phyloP scores from a whole-genome alignment of 2,329 filamentous ascomycete species.

The Microcyclospora pomicola region DNA sequence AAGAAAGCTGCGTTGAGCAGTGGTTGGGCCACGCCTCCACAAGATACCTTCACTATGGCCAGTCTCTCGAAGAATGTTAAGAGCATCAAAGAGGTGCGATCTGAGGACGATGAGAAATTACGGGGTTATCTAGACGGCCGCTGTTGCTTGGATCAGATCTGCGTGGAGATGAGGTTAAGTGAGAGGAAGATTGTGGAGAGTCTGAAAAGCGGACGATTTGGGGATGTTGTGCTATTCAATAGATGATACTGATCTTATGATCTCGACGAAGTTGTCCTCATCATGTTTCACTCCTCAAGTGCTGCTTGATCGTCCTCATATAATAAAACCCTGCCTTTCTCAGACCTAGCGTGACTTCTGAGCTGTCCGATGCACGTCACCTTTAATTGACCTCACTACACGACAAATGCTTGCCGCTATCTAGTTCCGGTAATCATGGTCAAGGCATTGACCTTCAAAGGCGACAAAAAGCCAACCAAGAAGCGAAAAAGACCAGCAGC shows the following conservation, averaged over 20 bases:
- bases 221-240: conserved; percentile 20
- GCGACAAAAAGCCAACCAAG: conserved; percentile 76
- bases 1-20: conserved; percentile 19
- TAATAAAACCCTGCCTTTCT: no score
- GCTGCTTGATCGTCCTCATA: no score
- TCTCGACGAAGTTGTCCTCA: no score
- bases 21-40: conserved; percentile 19
- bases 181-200: conserved; percentile 58
- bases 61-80: conserved; percentile 21
- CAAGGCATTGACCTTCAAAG: conserved; percentile 87
- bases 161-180: conserved; percentile 57
- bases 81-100: conserved; percentile 6
- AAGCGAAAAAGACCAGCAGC: conserved; percentile 66
- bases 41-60: conserved; percentile 10
- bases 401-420: no score
- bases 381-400: no score
- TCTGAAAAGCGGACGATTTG: conserved; percentile 39
- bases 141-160: conserved; percentile 71
- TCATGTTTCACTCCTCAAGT: no score
- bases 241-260: conserved; percentile 8
- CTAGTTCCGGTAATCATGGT: conserved; percentile 46
- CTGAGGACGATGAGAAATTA: conserved; percentile 33
- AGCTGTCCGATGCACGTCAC: no score
- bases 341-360: no score
- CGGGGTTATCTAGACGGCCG: conserved; percentile 59